Percentiles rank a stretch among this genome's conserved stretches.
Evolutionary conservation across 306 rosid species (phyloP).

Genomic region (Trichosanthes cucumerina): DNA sequence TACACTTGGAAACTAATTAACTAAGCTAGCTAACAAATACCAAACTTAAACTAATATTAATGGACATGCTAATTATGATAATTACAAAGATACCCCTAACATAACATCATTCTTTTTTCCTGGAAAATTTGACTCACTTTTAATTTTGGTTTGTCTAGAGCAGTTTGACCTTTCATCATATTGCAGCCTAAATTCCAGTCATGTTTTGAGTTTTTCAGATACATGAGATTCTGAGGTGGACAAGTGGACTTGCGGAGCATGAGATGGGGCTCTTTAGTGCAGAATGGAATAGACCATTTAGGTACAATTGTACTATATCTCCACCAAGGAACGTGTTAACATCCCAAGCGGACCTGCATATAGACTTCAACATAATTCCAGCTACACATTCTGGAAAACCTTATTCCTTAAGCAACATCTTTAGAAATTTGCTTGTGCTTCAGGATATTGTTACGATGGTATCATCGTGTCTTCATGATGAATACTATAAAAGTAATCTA

Average conservation of each 20-base stretch:
- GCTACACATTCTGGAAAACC: conserved; percentile 45
- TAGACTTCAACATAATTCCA: conserved; percentile 47
- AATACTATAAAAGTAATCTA: conserved; percentile 44
- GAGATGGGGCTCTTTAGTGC: conserved; percentile 55
- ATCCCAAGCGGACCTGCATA: conserved; percentile 35
- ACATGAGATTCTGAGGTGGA: conserved; percentile 46
- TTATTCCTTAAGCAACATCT: conserved; percentile 36
- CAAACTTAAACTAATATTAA: neutral
- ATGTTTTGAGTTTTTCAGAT: conserved; percentile 58
- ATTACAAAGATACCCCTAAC: neutral
- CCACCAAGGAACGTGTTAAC: conserved; percentile 26
- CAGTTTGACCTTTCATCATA: conserved; percentile 17
- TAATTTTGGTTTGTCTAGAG: conserved; percentile 4
- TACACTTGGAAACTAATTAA: neutral
- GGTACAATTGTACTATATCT: conserved; percentile 27
- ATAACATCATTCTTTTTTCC: neutral
- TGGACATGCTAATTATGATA: neutral
- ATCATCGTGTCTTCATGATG: conserved; percentile 32
- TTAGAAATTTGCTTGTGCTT: conserved; percentile 57
- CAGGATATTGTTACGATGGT: conserved; percentile 47
- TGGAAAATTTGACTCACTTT: neutral
- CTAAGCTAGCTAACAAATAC: neutral
- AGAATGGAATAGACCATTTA: conserved; percentile 32
- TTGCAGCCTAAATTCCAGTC: conserved; percentile 25
- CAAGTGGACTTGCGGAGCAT: conserved; percentile 40